Evolutionary conservation across 129 eudicot species (phyloP), one percentile per base, ranked within the genome.

Genomic region (Centrapalus pauciflorus): DNA sequence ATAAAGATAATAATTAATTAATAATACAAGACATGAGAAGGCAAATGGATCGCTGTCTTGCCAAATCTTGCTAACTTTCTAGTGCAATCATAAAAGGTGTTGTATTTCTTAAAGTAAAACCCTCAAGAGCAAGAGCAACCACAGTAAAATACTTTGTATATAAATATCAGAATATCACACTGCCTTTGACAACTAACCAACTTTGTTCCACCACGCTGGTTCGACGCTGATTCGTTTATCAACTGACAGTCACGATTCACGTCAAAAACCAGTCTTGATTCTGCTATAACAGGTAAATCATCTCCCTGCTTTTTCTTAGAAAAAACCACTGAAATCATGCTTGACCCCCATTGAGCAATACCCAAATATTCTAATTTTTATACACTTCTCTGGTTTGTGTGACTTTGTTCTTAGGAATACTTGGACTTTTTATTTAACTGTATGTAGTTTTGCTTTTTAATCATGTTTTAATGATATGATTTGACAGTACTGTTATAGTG

Each of bases 171-270:
- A 64, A 46, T 13, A 61, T 19, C 21, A 66, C 14, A 55, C 59
- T 45, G 59, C 77, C 72, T 73, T 55, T 71, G 67, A 77, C 81
- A 77, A 77, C 30, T 50, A 46, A 69, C 81, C 71, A 63, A 64
- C 54, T 75, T 77, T 64, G 68, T 56, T 45, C 30, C 28, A 74
- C 32, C 68, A 66, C 66, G 61, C 74, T 82, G 84, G 30, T 48
- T 48, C 25, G 25, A 45, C n/a, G n/a, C n/a, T n/a, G n/a, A n/a
- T n/a, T n/a, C n/a, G 60, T 66, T 74, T 61, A 65, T 43, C 54
- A 24, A n/a, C n/a, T n/a, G n/a, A 17, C 68, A 27, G 46, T 66
- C 30, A 33, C 43, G 61, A 74, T 74, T 66, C 40, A 56, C 25
- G 55, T 43, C 30, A 27, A 57, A 57, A 24, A 33, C 61, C 52